Evolutionary conservation across 148 eudicot species (phyloP), one percentile per base, ranked within the genome.

Genomic region (Camellia lanceoleosa): DNA sequence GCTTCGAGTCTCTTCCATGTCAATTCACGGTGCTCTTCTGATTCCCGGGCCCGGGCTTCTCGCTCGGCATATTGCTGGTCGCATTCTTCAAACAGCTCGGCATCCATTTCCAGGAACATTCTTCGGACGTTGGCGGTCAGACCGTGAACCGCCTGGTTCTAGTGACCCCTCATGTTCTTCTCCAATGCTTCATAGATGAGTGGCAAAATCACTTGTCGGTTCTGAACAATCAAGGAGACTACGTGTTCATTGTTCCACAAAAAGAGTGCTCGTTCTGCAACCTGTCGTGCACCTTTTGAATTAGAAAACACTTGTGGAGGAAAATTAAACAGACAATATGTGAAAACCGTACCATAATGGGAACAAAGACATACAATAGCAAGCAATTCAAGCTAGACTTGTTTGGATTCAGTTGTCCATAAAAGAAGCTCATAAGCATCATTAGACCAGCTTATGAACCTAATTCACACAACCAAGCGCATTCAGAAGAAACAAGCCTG

Each of bases 221-320:
- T 84, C 68, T 84, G 83, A 18, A 86, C 87, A 80, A 88, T 88
- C 78, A 88, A 64, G 68, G 47, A 83, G 19, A 88, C 89, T 56
- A 86, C 68, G 78, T 88, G 91, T 73, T 88, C 91, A 43, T 88
- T 88, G 84, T 86, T 88, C 90, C 90, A 88, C 82, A 79, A 84
- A 80, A 88, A 88, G 61, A 88, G 84, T 46, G 91, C 91, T 60
- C 91, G 77, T 81, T 88, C 91, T 19, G 91, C 91, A 44, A 88
- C 91, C 91, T 88, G 80, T 42, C 77, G 82, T 60, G 69, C 8
- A 47, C 49, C 67, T 23, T 49, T 18, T 43, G 15, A 66, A 66
- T 76, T 62, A 82, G 79, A 64, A 51, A 77, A 65, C 16, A 8
- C 73, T 54, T 5, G 4, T 49, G 69, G 63, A 47, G 3, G 4